These are phyloP conservation scores for Sugiyamaella pinicola DNA, from an alignment of 1,139 yeast species.

Conservation along the genomic window DNA sequence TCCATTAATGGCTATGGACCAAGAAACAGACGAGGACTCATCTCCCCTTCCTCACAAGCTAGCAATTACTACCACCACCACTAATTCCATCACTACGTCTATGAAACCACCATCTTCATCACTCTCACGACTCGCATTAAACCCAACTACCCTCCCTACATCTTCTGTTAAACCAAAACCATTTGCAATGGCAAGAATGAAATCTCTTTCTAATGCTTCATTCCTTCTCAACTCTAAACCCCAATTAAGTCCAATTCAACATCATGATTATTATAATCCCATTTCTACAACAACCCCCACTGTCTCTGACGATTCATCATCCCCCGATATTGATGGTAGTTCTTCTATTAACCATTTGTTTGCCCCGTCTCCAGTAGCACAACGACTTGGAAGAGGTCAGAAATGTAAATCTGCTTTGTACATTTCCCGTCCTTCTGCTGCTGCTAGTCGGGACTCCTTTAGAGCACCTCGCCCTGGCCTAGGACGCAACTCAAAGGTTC, in stretches of 20 bases:
- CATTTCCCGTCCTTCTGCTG: conserved; percentile 11
- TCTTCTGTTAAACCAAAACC: conserved; percentile 21
- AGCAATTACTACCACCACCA: conserved; percentile 3
- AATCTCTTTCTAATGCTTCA: conserved; percentile 32
- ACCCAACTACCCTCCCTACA: conserved; percentile 13
- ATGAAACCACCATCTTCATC: conserved; percentile 17
- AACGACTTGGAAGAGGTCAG: conserved; percentile 8
- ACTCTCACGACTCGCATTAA: conserved; percentile 20
- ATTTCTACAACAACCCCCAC: not conserved
- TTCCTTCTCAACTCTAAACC: conserved; percentile 27
- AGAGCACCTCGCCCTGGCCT: conserved; percentile 27
- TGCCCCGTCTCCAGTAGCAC: conserved; percentile 23
- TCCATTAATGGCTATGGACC: conserved; percentile 20
- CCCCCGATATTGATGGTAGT: conserved; percentile 10
- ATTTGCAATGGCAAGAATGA: conserved; percentile 25
- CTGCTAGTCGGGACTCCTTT: conserved; percentile 24
- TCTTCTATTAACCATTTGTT: conserved; percentile 15
- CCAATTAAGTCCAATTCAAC: conserved; percentile 21
- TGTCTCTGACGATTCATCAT: not conserved
- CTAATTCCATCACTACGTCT: not conserved
- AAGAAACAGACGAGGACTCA: conserved; percentile 18
- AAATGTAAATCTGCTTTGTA: conserved; percentile 15
- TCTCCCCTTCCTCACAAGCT: conserved; percentile 30
- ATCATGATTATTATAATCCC: conserved; percentile 5
- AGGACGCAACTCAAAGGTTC: conserved; percentile 42